Conservation (phyloP, 805 yeast species). For the Ogataea pini region DNA sequence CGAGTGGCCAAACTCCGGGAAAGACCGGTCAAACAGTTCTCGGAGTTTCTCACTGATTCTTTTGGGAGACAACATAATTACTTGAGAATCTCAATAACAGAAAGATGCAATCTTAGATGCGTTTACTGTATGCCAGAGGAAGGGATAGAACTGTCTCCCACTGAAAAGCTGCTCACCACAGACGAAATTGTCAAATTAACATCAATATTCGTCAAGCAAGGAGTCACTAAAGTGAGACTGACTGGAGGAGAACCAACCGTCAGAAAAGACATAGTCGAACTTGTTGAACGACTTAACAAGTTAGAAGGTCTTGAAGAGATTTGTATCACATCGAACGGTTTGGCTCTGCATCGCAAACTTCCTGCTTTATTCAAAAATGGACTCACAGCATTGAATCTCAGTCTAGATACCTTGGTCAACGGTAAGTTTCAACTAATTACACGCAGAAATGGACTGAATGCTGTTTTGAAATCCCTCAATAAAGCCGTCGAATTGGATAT, state of each 20-base stretch:
- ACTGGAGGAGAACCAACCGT: conserved; percentile 63
- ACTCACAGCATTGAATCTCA: conserved; percentile 47
- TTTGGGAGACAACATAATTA: conserved; percentile 49
- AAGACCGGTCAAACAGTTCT: conserved; percentile 32
- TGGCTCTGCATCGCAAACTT: conserved; percentile 49
- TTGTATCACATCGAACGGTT: conserved; percentile 54
- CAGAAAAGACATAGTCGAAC: conserved; percentile 47
- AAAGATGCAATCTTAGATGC: conserved; percentile 49
- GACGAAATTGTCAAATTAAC: conserved; percentile 48
- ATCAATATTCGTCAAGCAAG: conserved; percentile 44
- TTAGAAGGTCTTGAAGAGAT: conserved; percentile 47
- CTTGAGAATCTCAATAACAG: conserved; percentile 51
- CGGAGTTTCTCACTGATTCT: conserved; percentile 46
- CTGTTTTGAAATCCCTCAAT: conserved; percentile 46
- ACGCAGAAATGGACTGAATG: conserved; percentile 48
- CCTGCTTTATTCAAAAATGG: conserved; percentile 44
- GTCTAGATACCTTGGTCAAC: conserved; percentile 51
- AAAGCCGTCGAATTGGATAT: conserved; percentile 45
- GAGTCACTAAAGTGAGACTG: conserved; percentile 51
- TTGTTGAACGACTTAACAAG: conserved; percentile 40
- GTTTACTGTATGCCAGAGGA: conserved; percentile 60
- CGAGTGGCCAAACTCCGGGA: conserved; percentile 18
- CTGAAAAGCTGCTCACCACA: conserved; percentile 40
- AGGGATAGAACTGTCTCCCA: conserved; percentile 50
- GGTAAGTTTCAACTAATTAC: conserved; percentile 53